Conservation (phyloP, 305 asterid species). For the Fraxinus paxiana region DNA sequence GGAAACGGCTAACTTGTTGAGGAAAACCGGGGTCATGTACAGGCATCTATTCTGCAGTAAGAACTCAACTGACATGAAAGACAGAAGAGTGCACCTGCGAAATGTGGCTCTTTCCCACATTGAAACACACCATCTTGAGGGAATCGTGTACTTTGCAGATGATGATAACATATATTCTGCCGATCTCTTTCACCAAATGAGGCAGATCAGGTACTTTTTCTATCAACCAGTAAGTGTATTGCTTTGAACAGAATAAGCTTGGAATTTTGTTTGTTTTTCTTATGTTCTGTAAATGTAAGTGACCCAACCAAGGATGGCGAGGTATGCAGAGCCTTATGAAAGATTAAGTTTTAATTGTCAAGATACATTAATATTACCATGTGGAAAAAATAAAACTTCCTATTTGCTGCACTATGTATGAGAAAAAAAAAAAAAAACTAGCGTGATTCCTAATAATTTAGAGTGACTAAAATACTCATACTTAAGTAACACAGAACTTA, state of each 20-base stretch:
- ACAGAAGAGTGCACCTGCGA: constrained; percentile 43
- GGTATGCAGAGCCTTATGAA: neutral
- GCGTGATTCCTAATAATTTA: neutral
- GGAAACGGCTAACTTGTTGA: constrained; percentile 61
- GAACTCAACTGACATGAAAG: constrained; percentile 37
- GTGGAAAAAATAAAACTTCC: neutral
- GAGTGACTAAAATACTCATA: neutral
- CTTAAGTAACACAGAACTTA: neutral
- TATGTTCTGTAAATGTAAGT: neutral
- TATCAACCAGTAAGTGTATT: neutral
- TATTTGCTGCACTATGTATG: neutral
- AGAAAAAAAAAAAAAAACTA: neutral
- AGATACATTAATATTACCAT: neutral
- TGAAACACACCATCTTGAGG: constrained; percentile 67
- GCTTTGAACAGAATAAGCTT: neutral
- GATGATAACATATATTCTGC: constrained; percentile 52
- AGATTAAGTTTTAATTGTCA: neutral
- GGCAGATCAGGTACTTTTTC: constrained; percentile 63
- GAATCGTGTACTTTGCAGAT: constrained; percentile 71
- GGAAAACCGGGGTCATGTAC: constrained; percentile 61
- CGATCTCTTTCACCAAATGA: constrained; percentile 59
- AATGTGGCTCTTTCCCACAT: constrained; percentile 72
- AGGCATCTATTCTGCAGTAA: constrained; percentile 63
- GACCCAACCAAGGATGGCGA: neutral
- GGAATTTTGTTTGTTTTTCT: neutral